Evolutionary conservation across 2,329 filamentous ascomycete species (phyloP), one percentile per base, ranked within the genome.

Genomic region (Elsinoe arachidis): DNA sequence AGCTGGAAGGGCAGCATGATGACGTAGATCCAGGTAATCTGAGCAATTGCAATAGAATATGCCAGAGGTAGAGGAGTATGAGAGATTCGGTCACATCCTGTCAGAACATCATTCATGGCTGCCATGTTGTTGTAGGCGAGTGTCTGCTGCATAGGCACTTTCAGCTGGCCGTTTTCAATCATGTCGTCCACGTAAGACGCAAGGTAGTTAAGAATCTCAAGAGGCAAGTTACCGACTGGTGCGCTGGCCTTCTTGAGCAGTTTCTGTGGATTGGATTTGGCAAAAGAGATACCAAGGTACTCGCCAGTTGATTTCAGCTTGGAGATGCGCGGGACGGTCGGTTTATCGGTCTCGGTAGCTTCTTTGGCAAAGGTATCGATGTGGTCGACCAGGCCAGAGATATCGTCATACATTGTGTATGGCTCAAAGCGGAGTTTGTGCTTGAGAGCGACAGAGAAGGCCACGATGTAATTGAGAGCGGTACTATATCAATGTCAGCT

Each of bases 21-120:
- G 55, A 93, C 84, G 72, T 93, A 95, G 54, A 90, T 80, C 83
- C 87, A 91, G 33, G 89, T 89, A 67, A 93, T 92, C 69, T 95
- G 89, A 17, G 85, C 84, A 69, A 93, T 91, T 65, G 88, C 83
- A 65, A 95, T 93, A 62, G 81, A 83, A 75, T 95, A 95, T 47
- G 88, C 89, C 57, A 90, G 80, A 2, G 89, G 89, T 0, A 95
- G 80, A 1, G 89, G 89, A 0, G 89, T 95, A 69, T 86, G 87
- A 33, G 92, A 81, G 17, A 95, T 84, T 61, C 89, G 85, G 67
- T 93, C 88, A 49, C 84, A 84, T 59, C 85, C 84, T 14, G 82
- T 81, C 63, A 90, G 76, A 57, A 85, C 80, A 62, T 95, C 89
- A 67, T 87, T 88, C 56, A 95, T 74, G 3, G 79, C 70, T 51